Base-by-base conservation (phyloP, 176 grass and related monocot species). In the Oryza rufipogon region DNA sequence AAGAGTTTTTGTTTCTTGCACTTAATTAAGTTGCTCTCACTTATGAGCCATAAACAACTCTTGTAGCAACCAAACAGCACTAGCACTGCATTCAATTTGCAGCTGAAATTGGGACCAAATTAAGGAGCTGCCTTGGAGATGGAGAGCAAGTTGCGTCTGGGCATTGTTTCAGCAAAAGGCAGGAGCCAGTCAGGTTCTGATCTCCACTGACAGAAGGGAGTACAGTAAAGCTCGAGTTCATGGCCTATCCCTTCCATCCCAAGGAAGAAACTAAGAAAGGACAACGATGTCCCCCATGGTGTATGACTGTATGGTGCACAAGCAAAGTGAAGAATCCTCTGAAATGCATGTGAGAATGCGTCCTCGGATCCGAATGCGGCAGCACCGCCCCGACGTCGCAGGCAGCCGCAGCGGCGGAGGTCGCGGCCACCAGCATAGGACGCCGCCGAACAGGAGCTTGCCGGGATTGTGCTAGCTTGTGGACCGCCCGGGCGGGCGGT, bases 211-310 rank as follows among this genome's bases (percentile, higher is more conserved):
- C 39, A 41, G 39, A 39, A 41, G 39, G 6, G 39, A 6, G 36
- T 38, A 38, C 36, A 38, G 36, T 38, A 38, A 38, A 38, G 36
- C 36, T 38, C 36, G 36, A 38, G 5, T 38, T 38, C 36, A 38
- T 38, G 36, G 36, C 36, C 36, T 38, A 38, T 38, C 36, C 36
- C 36, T 38, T 38, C 36, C 4, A 38, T 38, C n/a, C 86, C 56
- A 80, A 68, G 64, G 70, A 83, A 87, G 71, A 36, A 36, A 36
- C 4, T 74, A 83, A 83, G 69, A 61, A 51, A 75, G 75, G 70
- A 83, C 84, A 87, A 46, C 68, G 84, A 89, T 81, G 81, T 44
- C n/a, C 87, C 81, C 87, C 28, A 76, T 15, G 63, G 75, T 71
- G 17, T 41, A 44, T 26, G 78, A 58, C 67, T 63, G 17, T 41